Conservation (phyloP, 345 rosid genomes). For the Excoecaria cochinchinensis region DNA sequence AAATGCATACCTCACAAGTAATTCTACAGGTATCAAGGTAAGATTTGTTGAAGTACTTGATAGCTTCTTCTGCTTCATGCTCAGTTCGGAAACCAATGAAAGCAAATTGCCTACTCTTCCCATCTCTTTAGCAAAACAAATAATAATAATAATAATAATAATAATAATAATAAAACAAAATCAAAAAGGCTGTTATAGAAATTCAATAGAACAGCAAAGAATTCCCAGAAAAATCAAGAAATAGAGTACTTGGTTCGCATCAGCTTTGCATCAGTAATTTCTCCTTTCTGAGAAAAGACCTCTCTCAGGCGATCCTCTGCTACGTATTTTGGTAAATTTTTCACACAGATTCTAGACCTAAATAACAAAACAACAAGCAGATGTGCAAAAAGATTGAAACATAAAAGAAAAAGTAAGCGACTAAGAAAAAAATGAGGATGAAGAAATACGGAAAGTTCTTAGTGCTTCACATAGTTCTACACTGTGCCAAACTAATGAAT, state of each 20-base stretch:
- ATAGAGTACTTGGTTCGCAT: constrained; percentile 63
- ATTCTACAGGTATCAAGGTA: constrained; percentile 62
- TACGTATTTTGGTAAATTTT: constrained; percentile 68
- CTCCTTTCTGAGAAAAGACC: constrained; percentile 73
- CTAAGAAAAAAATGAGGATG: background rate
- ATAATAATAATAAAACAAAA: no score
- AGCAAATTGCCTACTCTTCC: constrained; percentile 81
- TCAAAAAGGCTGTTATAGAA: background rate
- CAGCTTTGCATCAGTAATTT: constrained; percentile 71
- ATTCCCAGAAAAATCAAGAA: background rate
- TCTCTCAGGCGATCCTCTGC: constrained; percentile 66
- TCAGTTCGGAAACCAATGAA: constrained; percentile 76
- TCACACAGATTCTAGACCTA: constrained; percentile 86
- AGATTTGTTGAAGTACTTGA: constrained; percentile 66
- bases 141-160: background rate
- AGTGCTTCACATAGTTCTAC: no score
- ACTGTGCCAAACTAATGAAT: background rate
- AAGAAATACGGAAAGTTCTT: background rate
- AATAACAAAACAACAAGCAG: background rate
- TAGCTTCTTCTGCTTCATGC: constrained; percentile 77
- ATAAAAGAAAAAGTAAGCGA: background rate
- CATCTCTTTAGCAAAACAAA: constrained; percentile 50
- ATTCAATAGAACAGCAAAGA: background rate
- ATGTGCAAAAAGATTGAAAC: background rate
- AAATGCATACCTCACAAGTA: constrained; percentile 64